Evolutionary conservation across 306 rosid species (phyloP), one percentile per base, ranked within the genome.

Genomic region (Alnus rubra): DNA sequence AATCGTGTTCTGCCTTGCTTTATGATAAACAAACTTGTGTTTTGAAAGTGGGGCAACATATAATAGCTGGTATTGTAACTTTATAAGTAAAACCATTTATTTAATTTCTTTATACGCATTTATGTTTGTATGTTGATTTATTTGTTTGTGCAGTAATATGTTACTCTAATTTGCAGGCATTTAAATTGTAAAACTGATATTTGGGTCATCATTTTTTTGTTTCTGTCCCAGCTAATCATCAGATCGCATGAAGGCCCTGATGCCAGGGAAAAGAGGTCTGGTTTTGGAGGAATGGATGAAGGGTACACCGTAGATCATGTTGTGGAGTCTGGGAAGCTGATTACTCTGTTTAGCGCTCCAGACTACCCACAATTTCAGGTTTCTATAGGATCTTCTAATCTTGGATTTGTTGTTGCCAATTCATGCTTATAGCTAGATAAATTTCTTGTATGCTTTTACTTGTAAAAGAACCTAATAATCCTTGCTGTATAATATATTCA

Each of bases 291-390:
- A 74, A 93, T 93, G 97, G 85, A 84, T 65, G 87, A 87, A 76
- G 98, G 98, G 5, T 93, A 93, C 86, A 91, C 98, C 42, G 88
- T 93, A 74, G 98, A 93, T 85, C 98, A 93, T 83, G 63, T 87
- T 78, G 98, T 93, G 80, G 95, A 91, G 71, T 93, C 98, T 42
- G 98, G 98, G 77, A 91, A 91, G 85, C 84, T 93, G 81, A 86
- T 93, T 76, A 93, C 98, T 55, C 45, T 93, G 74, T 93, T 93
- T 65, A 93, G 97, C 82, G 98, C 98, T 84, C 98, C 98, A 48
- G 98, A 93, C 82, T 93, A 93, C 81, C 98, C 98, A 39, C 98
- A 93, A 69, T 93, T 91, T 91, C 98, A 93, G 98, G 98, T 92
- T 58, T 59, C 15, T 42, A 63, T 62, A 30, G 59, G 51, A 37